Evolutionary conservation across 1,139 yeast species (phyloP), one percentile per base, ranked within the genome.

Genomic region (Geotrichum aggregatum): DNA sequence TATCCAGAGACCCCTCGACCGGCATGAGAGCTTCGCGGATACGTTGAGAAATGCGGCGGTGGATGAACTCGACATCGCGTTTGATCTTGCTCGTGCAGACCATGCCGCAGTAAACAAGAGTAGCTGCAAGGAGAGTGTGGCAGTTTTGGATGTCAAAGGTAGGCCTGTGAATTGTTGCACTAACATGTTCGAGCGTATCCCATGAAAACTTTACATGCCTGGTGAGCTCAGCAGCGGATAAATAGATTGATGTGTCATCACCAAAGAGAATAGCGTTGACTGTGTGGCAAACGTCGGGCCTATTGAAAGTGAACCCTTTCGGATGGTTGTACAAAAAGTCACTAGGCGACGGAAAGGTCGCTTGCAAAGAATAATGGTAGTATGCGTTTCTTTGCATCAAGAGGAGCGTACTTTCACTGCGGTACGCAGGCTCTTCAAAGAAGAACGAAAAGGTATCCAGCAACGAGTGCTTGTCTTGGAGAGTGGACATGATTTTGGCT

Each of bases 91-190:
- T n/a, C n/a, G n/a, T n/a, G n/a, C n/a, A n/a, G n/a, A 71, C 65
- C 73, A 73, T 69, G 3, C 78, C 78, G 24, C 74, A 56, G 13
- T 68, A 59, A 22, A 69, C 63, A 57, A 74, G 59, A 3, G 69
- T 64, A 3, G 71, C 68, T 41, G 75, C 56, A 41, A 75, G 59
- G 31, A 66, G 62, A 0, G 68, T 60, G 51, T 69, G 63, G 19
- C 62, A 57, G 13, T 56, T 55, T 42, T 69, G 65, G 3, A 73
- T 67, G 50, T 68, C 63, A 55, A 73, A 74, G 1, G 76, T 69
- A 6, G 75, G 67, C 14, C 67, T 59, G 58, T 75, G 78, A n/a
- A 75, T 59, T 34, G 71, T 59, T 35, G 53, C 45, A 42, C 55
- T 52, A 18, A 68, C 53, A 10, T 56, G 59, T 13, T 52, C 56